Percentiles rank a stretch among this genome's conserved stretches.
Evolutionary conservation across 2,329 filamentous ascomycete genomes (phyloP).

Genomic region (Aspergillus calidoustus): DNA sequence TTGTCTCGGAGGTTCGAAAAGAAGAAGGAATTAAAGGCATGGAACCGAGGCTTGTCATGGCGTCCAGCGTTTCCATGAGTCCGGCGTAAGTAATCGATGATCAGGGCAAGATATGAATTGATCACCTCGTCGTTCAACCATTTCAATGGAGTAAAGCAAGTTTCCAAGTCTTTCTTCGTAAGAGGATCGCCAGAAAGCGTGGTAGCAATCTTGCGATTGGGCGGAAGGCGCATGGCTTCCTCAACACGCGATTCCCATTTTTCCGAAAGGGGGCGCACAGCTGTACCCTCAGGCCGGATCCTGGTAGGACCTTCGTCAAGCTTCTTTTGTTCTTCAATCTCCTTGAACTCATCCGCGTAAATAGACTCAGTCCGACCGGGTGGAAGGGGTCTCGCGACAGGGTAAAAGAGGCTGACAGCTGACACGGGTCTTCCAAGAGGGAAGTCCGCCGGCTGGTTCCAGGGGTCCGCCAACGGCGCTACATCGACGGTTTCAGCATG

Average conservation of each 20-base stretch:
- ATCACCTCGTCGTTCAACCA: conserved; percentile 55
- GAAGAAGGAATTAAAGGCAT: conserved; percentile 53
- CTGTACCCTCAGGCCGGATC: conserved; percentile 32
- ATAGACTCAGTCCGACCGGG: conserved; percentile 35
- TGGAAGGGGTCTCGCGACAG: conserved; percentile 28
- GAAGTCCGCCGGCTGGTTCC: conserved; percentile 23
- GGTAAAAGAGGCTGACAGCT: conserved; percentile 35
- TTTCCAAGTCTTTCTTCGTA: conserved; percentile 41
- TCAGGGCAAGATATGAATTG: conserved; percentile 50
- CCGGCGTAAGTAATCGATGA: conserved; percentile 44
- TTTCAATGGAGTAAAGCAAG: conserved; percentile 39
- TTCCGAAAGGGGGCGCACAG: conserved; percentile 40
- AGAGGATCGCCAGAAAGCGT: conserved; percentile 43
- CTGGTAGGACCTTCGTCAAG: conserved; percentile 27
- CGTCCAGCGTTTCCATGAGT: conserved; percentile 38
- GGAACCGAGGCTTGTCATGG: conserved; percentile 43
- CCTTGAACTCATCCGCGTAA: conserved; percentile 33
- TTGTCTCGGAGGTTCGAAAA: conserved; percentile 48
- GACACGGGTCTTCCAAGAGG: conserved; percentile 35
- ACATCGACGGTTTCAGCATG: conserved; percentile 4
- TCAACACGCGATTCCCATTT: conserved; percentile 43
- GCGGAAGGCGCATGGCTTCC: conserved; percentile 33
- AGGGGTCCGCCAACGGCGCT: conserved; percentile 26
- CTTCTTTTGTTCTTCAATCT: conserved; percentile 31
- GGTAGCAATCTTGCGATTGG: conserved; percentile 34